Conservation (phyloP, 106 monocot species). For the Hemerocallis citrina region DNA sequence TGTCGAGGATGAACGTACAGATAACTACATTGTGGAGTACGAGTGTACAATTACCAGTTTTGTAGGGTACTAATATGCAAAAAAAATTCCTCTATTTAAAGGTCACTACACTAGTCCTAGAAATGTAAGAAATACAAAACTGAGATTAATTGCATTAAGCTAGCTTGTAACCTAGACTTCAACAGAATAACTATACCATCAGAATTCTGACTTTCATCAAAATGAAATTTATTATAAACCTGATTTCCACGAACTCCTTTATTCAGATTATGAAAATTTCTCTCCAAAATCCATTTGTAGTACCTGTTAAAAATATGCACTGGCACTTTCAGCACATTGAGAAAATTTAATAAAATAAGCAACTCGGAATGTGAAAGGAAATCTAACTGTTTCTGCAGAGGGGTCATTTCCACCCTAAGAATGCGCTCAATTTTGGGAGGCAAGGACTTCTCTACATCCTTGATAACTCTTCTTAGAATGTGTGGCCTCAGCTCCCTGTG, state of each 20-base stretch:
- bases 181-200: neutral
- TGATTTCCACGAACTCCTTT: slow-evolving; percentile 99
- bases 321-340: neutral
- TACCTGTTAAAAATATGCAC: slow-evolving; percentile 39
- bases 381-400: slow-evolving; percentile 93
- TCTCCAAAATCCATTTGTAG: slow-evolving; percentile 99
- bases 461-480: slow-evolving; percentile 92
- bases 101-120: too few relatives aligned
- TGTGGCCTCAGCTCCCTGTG: slow-evolving; percentile 96
- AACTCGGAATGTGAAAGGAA: slow-evolving; percentile 1
- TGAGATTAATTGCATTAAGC: too few relatives aligned
- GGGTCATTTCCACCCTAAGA: slow-evolving; percentile 98
- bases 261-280: slow-evolving; percentile 93
- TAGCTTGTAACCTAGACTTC: too few relatives aligned
- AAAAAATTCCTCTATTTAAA: too few relatives aligned
- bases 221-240: slow-evolving; percentile 24
- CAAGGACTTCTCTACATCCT: slow-evolving; percentile 97
- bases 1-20: too few relatives aligned
- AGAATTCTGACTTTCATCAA: neutral
- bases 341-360: too few relatives aligned
- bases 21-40: too few relatives aligned
- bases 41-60: too few relatives aligned
- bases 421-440: slow-evolving; percentile 99
- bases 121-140: slow-evolving; percentile 1
- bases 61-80: too few relatives aligned